Base-by-base conservation (phyloP, 495 filamentous ascomycete species). In the Aspergillus nanangensis region DNA sequence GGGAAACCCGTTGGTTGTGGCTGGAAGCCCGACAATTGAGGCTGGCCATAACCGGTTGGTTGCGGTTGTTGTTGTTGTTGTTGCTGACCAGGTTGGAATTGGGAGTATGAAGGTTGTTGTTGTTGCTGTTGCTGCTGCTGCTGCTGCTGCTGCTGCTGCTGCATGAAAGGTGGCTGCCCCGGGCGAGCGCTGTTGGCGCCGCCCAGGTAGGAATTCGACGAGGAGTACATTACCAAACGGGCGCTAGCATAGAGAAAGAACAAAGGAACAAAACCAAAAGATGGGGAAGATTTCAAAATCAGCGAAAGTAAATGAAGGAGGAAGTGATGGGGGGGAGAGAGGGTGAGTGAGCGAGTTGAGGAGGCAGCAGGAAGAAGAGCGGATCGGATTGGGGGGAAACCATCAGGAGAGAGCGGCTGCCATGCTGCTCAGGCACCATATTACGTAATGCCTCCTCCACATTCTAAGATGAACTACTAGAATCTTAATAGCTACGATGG, bases 121-220 rank as follows among this genome's bases (percentile, higher is more conserved):
- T 77, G 82, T 25, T 78, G 82, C 52, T 79, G 79, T 57, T 29
- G 25, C 25, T 29, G 25, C 54, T 76, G 76, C 54, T 76, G 71
- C 48, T 39, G 37, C 18, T 22, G 18, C 18, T 39, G 20, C 7
- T 39, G 37, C 5, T 38, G 36, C 36, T 70, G 70, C 50, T 70
- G 72, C 45, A 74, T 61, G 65, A 66, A 72, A 58, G 67, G 66
- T 57, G 66, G 67, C 66, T 78, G 75, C 48, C 82, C 85, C 8
- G 88, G 86, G 50, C 87, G 88, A 62, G 79, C 72, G 69, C 70
- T 83, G 65, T 83, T 87, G 65, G 74, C 79, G 67, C 82, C 83
- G 58, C 88, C 87, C 50, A 93, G 73, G 62, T 83, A 95, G 39
- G 87, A 83, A 73, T 83, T 90, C 47, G 89, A 87, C 60, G 84